Evolutionary conservation across 805 yeast species (phyloP).

Genomic region (Metschnikowia noctiluminum): DNA sequence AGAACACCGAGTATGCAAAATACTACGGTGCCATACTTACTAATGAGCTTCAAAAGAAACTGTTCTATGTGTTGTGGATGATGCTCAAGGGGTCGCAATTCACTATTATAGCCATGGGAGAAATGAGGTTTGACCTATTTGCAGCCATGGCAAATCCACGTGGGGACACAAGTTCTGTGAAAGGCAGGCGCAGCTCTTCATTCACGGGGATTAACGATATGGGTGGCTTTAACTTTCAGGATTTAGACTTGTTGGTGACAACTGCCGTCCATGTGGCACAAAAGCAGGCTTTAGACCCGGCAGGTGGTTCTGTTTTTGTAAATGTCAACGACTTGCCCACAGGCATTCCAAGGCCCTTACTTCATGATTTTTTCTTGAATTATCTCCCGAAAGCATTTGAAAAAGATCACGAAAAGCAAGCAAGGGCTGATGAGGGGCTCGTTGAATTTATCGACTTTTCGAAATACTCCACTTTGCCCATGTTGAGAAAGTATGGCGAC

Average conservation of each 20-base stretch:
- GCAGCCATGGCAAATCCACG: conserved; percentile 17
- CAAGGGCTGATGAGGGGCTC: neutral
- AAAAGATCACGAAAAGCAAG: neutral
- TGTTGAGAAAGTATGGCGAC: conserved; percentile 33
- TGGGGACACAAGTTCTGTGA: conserved; percentile 13
- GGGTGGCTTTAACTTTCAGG: conserved; percentile 42
- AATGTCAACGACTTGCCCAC: conserved; percentile 33
- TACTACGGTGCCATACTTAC: conserved; percentile 38
- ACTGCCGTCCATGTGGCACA: conserved; percentile 29
- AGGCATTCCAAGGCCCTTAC: conserved; percentile 31
- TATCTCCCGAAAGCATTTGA: conserved; percentile 25
- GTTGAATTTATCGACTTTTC: conserved; percentile 15
- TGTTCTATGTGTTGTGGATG: conserved; percentile 35
- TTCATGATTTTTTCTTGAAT: conserved; percentile 35
- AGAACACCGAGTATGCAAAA: conserved; percentile 16
- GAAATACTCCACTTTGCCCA: conserved; percentile 27
- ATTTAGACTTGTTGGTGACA: conserved; percentile 32
- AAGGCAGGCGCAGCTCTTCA: conserved; percentile 33
- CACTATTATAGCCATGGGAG: conserved; percentile 35
- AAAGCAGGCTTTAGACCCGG: conserved; percentile 13
- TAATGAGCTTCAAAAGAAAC: conserved; percentile 36
- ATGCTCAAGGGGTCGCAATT: conserved; percentile 17
- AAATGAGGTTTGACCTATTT: conserved; percentile 26
- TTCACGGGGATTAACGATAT: conserved; percentile 36
- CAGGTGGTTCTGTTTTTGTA: conserved; percentile 18